Conservation (phyloP, 2,329 filamentous ascomycete species). For the Xylaria sp. region DNA sequence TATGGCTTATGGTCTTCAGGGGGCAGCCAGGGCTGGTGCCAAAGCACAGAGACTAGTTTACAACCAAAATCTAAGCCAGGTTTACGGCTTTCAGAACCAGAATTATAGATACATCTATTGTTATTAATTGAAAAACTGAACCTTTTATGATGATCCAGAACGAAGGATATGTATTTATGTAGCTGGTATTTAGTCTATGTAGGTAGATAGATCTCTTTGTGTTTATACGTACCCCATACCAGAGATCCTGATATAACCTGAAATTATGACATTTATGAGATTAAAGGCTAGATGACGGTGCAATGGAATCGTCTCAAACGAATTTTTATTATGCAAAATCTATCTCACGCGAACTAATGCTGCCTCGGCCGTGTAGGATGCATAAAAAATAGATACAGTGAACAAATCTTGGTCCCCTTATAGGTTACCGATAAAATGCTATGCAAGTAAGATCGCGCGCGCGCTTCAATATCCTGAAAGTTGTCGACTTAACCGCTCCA, state of each 20-base stretch:
- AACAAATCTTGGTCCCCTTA: neutral
- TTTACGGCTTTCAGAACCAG: neutral
- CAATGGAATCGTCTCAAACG: neutral
- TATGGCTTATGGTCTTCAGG: neutral
- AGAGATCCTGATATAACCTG: too few relatives aligned
- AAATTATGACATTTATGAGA: too few relatives aligned
- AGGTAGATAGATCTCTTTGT: too few relatives aligned
- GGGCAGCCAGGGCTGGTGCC: too few relatives aligned
- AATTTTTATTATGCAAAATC: conserved; percentile 6
- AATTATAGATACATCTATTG: neutral
- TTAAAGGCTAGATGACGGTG: neutral
- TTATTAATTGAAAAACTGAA: too few relatives aligned
- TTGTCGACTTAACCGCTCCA: conserved; percentile 25
- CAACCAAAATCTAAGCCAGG: neutral
- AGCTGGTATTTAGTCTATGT: too few relatives aligned
- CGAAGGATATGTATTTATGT: too few relatives aligned
- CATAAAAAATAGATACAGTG: neutral
- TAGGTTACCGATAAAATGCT: neutral
- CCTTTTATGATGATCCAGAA: too few relatives aligned
- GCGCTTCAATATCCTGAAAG: neutral
- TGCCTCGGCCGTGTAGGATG: neutral
- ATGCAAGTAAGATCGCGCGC: neutral
- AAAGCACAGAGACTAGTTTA: neutral
- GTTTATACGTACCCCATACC: too few relatives aligned
- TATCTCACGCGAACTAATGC: conserved; percentile 2